Base-by-base conservation (phyloP, 768 basidiomycete genomes). In the Suillus plorans region DNA sequence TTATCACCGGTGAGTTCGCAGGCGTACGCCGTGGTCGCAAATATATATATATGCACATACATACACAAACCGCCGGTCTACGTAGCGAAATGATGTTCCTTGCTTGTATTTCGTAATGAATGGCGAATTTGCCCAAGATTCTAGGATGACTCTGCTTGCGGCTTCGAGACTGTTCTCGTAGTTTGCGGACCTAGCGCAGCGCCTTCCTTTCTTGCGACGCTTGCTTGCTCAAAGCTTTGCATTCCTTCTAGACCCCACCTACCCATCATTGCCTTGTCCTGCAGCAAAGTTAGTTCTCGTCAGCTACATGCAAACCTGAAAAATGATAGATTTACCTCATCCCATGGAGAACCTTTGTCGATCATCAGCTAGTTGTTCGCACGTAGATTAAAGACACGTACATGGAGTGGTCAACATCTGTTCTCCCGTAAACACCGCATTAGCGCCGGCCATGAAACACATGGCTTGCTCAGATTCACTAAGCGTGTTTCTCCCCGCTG, bases 361-460 rank as follows among this genome's bases (percentile, higher is more conserved):
- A 45, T 49, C 39, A 45, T 71, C 16, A 68, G 57, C n/a, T 64
- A 13, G 55, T 50, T 57, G 52, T 18, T 49, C 16, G 18, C 20
- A 34, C 59, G 64, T 18, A 62, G 5, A 61, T 14, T 56, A 50
- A 55, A 64, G 60, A 36, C 39, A 82, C 92, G 80, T 71, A 91
- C 95, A 97, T 55, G 96, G 95, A 16, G 97, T 99, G 14, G 97
- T 99, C 69, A 99, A 77, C 97, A 99, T 99, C 70, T 89, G 84
- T 74, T 98, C 97, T 50, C 96, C 97, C n/a, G 97, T 99, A 76
- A 99, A 99, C 66, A 99, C 90, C 25, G 97, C 97, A 73, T 99
- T 99, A 25, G 96, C 97, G 28, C 97, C 97, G 1, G 97, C 95
- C 92, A 99, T 91, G 80, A 99, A 99, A 73, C 94, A 95, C 91